phyloP scores from a whole-genome alignment of 257 asterid species.

The Solanum tarapatanum region DNA sequence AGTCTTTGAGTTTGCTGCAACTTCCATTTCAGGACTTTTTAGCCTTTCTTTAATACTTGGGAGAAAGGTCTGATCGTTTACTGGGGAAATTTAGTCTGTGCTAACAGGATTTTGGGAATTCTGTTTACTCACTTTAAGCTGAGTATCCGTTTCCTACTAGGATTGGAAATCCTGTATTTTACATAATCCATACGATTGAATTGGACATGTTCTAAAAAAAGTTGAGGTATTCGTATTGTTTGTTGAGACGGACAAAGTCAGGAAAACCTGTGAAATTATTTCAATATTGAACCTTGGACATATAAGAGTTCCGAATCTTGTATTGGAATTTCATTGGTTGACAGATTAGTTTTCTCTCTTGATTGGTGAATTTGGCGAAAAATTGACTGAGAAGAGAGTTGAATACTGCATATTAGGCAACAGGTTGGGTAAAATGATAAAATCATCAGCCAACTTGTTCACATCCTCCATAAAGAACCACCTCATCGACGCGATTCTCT shows the following conservation, averaged over 20 bases:
- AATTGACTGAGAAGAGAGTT: not conserved
- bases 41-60: not conserved
- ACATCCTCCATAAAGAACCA: conserved; percentile 24
- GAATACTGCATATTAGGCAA: not conserved
- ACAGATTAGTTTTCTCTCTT: too few species aligned
- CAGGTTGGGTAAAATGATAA: conserved; percentile 11
- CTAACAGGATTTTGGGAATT: not conserved
- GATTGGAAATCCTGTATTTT: too few species aligned
- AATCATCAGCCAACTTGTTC: conserved; percentile 29
- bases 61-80: not conserved
- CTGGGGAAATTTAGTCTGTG: not conserved
- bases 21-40: not conserved
- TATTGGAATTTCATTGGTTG: too few species aligned
- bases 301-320: not conserved
- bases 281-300: too few species aligned
- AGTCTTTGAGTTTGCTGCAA: not conserved
- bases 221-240: not conserved
- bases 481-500: not conserved
- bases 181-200: not conserved
- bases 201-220: not conserved
- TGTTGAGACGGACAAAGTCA: not conserved
- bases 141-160: not conserved
- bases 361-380: too few species aligned
- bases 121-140: not conserved
- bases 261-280: not conserved